phyloP scores from a whole-genome alignment of 2,329 filamentous ascomycete genomes.

The Aaosphaeria pasadenensis region DNA sequence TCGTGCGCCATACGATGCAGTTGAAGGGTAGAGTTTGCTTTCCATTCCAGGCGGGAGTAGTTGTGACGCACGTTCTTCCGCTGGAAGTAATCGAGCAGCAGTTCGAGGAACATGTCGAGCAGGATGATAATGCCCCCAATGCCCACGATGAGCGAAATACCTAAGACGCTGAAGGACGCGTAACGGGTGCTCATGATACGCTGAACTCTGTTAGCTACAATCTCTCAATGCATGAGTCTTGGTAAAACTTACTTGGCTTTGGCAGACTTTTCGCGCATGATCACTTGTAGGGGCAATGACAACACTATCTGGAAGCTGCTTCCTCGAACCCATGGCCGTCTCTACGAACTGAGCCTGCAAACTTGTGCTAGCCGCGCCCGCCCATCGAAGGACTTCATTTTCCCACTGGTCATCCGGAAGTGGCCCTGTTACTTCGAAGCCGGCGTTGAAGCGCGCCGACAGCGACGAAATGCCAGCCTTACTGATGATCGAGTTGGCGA shows the following conservation, averaged over 20 bases:
- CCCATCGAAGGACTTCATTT: constrained; percentile 24
- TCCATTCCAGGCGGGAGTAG: constrained; percentile 16
- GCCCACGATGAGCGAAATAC: constrained; percentile 1
- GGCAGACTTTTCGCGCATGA: neutral
- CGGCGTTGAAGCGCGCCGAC: neutral
- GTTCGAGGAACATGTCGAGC: neutral
- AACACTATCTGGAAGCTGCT: neutral
- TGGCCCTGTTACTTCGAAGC: constrained; percentile 2
- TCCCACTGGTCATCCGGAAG: constrained; percentile 29
- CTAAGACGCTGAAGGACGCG: constrained; percentile 5
- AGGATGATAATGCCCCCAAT: constrained; percentile 4
- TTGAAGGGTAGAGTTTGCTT: constrained; percentile 13
- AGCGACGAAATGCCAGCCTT: neutral
- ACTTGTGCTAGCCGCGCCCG: constrained; percentile 16
- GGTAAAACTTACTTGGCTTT: neutral
- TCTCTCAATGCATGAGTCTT: neutral
- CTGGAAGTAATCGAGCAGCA: neutral
- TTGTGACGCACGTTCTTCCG: no score
- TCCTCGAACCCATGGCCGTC: neutral
- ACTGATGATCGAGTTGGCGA: neutral
- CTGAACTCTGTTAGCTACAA: neutral
- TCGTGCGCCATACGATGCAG: constrained; percentile 20
- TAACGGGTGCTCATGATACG: constrained; percentile 2
- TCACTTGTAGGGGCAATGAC: neutral
- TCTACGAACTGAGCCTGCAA: constrained; percentile 12